Evolutionary conservation across 495 filamentous ascomycete species (phyloP), one percentile per base, ranked within the genome.

Genomic region (Aspergillus egyptiacus): DNA sequence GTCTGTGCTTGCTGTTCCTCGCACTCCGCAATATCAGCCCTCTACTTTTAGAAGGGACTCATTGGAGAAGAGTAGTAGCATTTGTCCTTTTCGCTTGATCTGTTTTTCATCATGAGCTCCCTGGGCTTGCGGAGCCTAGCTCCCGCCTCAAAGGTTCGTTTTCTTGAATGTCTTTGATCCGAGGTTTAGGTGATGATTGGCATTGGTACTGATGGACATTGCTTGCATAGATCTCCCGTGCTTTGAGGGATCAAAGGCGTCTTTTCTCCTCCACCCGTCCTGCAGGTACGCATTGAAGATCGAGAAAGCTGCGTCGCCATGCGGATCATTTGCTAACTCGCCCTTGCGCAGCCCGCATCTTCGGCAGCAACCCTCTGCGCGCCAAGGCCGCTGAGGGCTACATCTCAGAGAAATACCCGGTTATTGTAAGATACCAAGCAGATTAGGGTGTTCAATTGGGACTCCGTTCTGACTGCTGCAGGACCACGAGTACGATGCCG

Each of bases 371-470:
- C 53, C 87, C 86, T 39, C 74, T 97, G 57, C 86, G 90, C 60
- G 93, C 91, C 28, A 94, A 91, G 73, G 91, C 95, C 72, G 88
- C 89, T 44, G 84, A 84, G 45, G 81, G 86, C 24, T 85, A 88
- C 61, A 75, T 95, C 55, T 84, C 80, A 66, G 80, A 76, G 64
- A 90, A 93, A 67, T 95, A 96, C 69, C 86, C 91, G 24, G 84
- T 97, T 51, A 85, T 97, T 70, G 88, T 94, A 85, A 66, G 9
- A 37, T 37, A 20, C 25, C 36, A 19, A 10, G 4, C n/a, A 11
- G 28, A 3, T 10, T 31, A 17, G 14, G 22, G 23, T n/a, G 36
- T 18, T 39, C 36, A 39, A 23, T 23, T 23, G 22, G 14, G 2
- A 2, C 27, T 50, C 48, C 53, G 15, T 54, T 62, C 62, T 71